Conservation (phyloP, 345 rosid species). For the Salix purpurea region DNA sequence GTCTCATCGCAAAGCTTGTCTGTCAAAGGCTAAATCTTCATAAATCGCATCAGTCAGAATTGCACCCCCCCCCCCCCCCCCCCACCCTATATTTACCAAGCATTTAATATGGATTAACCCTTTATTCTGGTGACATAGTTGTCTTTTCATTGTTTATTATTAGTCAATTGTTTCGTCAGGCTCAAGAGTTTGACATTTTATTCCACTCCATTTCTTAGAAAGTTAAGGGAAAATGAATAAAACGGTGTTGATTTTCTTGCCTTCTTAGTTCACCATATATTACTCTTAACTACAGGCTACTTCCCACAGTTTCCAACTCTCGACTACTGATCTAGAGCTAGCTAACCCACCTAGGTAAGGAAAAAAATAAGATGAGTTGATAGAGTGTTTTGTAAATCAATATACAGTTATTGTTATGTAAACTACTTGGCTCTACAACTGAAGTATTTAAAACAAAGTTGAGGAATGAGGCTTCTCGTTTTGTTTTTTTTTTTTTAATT, state of each 20-base stretch:
- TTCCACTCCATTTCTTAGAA: background rate
- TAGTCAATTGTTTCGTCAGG: slow-evolving; percentile 4
- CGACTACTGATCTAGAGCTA: background rate
- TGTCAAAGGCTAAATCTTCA: slow-evolving; percentile 10
- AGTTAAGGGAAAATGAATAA: too few relatives aligned
- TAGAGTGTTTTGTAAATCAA: too few relatives aligned
- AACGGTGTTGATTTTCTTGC: too few relatives aligned
- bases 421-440: background rate
- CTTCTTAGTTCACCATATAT: background rate
- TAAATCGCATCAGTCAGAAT: slow-evolving; percentile 26
- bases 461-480: too few relatives aligned
- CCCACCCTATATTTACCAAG: background rate
- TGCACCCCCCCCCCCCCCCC: background rate
- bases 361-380: background rate
- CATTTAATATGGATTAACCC: background rate
- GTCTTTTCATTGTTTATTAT: background rate
- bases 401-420: too few relatives aligned
- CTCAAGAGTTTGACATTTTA: slow-evolving; percentile 1
- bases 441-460: background rate
- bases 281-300: background rate
- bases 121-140: slow-evolving; percentile 4
- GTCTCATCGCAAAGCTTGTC: slow-evolving; percentile 16
- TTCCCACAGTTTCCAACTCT: slow-evolving; percentile 4
- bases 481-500: too few relatives aligned
- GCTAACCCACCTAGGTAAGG: background rate